A percentile compares a stretch with the other conserved stretches of the same genome.
Evolutionary conservation across 2,329 filamentous ascomycete genomes (phyloP).

Genomic region (Ophiosphaerella korrae): DNA sequence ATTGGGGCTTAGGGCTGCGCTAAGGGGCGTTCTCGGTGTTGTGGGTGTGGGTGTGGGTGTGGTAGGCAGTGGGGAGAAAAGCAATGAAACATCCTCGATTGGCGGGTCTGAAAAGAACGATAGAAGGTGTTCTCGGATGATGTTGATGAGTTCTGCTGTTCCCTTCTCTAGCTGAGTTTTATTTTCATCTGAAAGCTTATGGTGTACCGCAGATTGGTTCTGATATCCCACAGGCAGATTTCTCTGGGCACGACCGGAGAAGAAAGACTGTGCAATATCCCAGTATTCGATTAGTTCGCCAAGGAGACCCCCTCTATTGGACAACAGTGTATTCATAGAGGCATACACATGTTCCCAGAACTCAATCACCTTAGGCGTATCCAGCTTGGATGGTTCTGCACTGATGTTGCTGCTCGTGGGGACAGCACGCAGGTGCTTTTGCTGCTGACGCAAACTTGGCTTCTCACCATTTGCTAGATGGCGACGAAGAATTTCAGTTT

Average conservation of each 20-base stretch:
- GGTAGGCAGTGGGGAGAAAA: slow-evolving; percentile 79
- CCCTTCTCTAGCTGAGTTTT: slow-evolving; percentile 76
- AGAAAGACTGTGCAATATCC: slow-evolving; percentile 88
- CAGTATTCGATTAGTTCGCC: slow-evolving; percentile 93
- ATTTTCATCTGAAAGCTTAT: slow-evolving; percentile 75
- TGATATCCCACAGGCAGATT: slow-evolving; percentile 80
- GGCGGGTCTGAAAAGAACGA: slow-evolving; percentile 87
- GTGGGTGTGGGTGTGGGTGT: slow-evolving; percentile 61
- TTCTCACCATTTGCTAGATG: slow-evolving; percentile 76
- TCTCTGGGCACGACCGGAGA: slow-evolving; percentile 82
- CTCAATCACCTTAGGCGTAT: slow-evolving; percentile 80
- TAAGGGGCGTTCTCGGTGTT: slow-evolving; percentile 64
- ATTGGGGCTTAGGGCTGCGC: slow-evolving; percentile 63
- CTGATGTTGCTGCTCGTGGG: slow-evolving; percentile 67
- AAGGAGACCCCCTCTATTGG: slow-evolving; percentile 74
- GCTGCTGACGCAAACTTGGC: slow-evolving; percentile 70
- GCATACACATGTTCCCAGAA: slow-evolving; percentile 88
- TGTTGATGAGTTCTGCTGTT: slow-evolving; percentile 78
- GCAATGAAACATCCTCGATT: slow-evolving; percentile 84
- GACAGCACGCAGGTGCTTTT: slow-evolving; percentile 76
- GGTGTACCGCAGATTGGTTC: slow-evolving; percentile 79
- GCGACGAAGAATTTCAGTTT: slow-evolving; percentile 88
- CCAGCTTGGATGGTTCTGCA: slow-evolving; percentile 64
- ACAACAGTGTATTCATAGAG: slow-evolving; percentile 76
- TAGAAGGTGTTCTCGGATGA: slow-evolving; percentile 78